A percentile compares a stretch with the other conserved stretches of the same genome.
phyloP scores from a whole-genome alignment of 257 asterid genomes.

The Solanum sitiens region DNA sequence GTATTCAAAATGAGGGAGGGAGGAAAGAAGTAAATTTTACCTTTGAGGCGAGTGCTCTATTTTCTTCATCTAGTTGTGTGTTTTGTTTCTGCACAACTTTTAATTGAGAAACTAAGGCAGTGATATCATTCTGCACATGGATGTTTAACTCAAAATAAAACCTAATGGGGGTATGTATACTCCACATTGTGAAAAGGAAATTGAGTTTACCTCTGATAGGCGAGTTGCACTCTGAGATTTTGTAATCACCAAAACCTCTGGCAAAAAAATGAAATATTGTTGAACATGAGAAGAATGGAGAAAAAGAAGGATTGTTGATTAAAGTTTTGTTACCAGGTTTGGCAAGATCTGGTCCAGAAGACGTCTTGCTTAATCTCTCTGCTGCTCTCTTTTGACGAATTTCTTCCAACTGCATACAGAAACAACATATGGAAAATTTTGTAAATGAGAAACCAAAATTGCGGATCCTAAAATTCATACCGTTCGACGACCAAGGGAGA shows the following conservation, averaged over 20 bases:
- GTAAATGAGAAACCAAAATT: not conserved
- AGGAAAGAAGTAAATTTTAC: constrained; percentile 13
- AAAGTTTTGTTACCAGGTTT: not conserved
- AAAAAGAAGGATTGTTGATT: not conserved
- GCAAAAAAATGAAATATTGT: not conserved
- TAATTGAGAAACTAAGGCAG: constrained; percentile 77
- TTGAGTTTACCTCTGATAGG: constrained; percentile 54
- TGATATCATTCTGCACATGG: constrained; percentile 62
- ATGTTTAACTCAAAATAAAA: not conserved
- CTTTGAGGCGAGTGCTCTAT: constrained; percentile 44
- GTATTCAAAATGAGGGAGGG: not conserved
- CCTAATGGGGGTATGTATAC: not conserved
- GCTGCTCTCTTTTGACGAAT: constrained; percentile 97
- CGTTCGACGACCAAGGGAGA: constrained; percentile 88
- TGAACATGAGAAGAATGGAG: not conserved
- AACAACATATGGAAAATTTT: not conserved
- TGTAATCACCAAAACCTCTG: constrained; percentile 54
- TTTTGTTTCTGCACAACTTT: constrained; percentile 61
- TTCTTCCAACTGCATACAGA: constrained; percentile 64
- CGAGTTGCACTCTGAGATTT: constrained; percentile 74
- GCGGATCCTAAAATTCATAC: constrained; percentile 25
- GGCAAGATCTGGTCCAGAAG: constrained; percentile 80
- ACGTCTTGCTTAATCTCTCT: constrained; percentile 62
- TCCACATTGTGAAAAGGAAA: not conserved
- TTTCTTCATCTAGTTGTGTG: constrained; percentile 55